phyloP scores from a whole-genome alignment of 768 basidiomycete species.

The Hygrocybe coccinea region DNA sequence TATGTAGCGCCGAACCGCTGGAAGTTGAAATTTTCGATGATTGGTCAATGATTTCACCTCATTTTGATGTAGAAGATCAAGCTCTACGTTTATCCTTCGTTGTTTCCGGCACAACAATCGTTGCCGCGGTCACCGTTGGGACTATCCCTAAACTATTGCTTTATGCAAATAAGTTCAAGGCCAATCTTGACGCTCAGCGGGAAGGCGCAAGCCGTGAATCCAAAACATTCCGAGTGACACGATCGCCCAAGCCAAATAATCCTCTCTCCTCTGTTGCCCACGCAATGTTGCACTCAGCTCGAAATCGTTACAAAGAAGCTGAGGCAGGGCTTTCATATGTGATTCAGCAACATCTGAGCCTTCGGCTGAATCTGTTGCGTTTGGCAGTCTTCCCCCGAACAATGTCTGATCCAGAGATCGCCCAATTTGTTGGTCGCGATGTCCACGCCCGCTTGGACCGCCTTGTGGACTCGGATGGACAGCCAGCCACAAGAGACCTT shows the following conservation, averaged over 20 bases:
- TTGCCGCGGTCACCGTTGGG: slow-evolving; percentile 62
- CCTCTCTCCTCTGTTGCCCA: slow-evolving; percentile 82
- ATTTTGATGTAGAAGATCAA: slow-evolving; percentile 38
- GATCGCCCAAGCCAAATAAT: slow-evolving; percentile 70
- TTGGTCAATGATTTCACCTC: slow-evolving; percentile 56
- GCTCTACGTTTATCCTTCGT: slow-evolving; percentile 71
- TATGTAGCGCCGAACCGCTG: slow-evolving; percentile 68
- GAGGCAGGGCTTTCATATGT: slow-evolving; percentile 55
- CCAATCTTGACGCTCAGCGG: slow-evolving; percentile 66
- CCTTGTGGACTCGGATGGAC: slow-evolving; percentile 45
- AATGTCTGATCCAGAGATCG: slow-evolving; percentile 73
- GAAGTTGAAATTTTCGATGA: slow-evolving; percentile 73
- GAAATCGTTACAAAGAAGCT: slow-evolving; percentile 63
- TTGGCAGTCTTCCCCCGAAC: slow-evolving; percentile 75
- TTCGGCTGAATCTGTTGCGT: slow-evolving; percentile 59
- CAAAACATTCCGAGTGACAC: slow-evolving; percentile 65
- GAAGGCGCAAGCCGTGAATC: slow-evolving; percentile 78
- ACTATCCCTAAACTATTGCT: slow-evolving; percentile 74
- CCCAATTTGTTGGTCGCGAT: slow-evolving; percentile 63
- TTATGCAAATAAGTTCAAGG: slow-evolving; percentile 68
- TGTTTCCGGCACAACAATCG: slow-evolving; percentile 63
- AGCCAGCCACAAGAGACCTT: slow-evolving; percentile 57
- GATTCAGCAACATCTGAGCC: slow-evolving; percentile 69
- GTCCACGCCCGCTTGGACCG: slow-evolving; percentile 71
- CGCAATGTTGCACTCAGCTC: slow-evolving; percentile 74